Evolutionary conservation across 2,329 filamentous ascomycete species (phyloP).

Genomic region (Trichoderma gracile): DNA sequence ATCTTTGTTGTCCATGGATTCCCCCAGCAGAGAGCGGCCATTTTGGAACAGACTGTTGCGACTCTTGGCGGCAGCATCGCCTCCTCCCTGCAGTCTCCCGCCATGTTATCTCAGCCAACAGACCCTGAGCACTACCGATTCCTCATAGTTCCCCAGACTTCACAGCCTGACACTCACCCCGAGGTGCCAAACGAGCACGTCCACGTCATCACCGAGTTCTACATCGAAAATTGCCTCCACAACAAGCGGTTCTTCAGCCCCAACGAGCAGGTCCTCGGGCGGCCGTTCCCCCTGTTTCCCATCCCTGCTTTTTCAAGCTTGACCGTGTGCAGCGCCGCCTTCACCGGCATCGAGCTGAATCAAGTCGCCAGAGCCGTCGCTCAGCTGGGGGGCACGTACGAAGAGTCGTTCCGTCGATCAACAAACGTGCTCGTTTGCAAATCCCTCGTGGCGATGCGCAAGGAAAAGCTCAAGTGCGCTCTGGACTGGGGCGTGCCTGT

Average conservation of each 20-base stretch:
- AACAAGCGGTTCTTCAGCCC: conserved; percentile 71
- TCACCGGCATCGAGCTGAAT: conserved; percentile 79
- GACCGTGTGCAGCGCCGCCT: conserved; percentile 77
- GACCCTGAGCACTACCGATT: conserved; percentile 45
- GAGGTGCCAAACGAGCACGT: conserved; percentile 42
- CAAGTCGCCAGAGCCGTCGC: conserved; percentile 77
- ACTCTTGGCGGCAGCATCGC: conserved; percentile 51
- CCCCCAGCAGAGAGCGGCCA: conserved; percentile 50
- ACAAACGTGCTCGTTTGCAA: conserved; percentile 79
- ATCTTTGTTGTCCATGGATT: conserved; percentile 64
- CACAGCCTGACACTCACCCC: conserved; percentile 49
- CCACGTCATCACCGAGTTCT: conserved; percentile 79
- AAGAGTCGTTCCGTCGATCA: conserved; percentile 70
- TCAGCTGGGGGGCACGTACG: conserved; percentile 77
- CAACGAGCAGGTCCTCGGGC: conserved; percentile 68
- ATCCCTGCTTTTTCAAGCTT: conserved; percentile 70
- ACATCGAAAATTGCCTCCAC: conserved; percentile 85
- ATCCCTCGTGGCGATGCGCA: conserved; percentile 55
- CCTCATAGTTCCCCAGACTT: conserved; percentile 56
- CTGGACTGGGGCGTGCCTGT: conserved; percentile 74
- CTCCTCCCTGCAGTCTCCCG: conserved; percentile 45
- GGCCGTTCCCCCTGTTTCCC: conserved; percentile 71
- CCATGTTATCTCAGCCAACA: conserved; percentile 35
- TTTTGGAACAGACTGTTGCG: conserved; percentile 50
- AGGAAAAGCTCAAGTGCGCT: conserved; percentile 79